phyloP scores from a whole-genome alignment of 371 early-diverging fungal species.

The Mycotypha africana region DNA sequence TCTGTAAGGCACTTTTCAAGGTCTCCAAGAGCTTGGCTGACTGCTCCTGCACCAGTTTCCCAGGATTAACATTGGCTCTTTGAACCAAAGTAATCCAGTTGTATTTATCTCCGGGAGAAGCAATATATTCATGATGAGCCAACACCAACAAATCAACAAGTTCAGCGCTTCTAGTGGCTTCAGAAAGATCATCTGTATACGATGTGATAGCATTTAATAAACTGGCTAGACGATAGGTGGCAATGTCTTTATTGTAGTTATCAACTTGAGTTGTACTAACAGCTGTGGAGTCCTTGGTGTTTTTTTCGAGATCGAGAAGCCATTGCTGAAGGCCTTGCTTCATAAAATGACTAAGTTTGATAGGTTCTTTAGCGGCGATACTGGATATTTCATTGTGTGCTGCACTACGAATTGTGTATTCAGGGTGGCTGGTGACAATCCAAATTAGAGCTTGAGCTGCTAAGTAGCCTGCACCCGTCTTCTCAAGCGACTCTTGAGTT shows the following conservation, averaged over 20 bases:
- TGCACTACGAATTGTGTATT: conserved; percentile 44
- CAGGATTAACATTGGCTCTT: conserved; percentile 70
- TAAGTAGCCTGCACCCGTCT: conserved; percentile 29
- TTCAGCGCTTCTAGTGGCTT: conserved; percentile 34
- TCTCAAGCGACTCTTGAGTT: conserved; percentile 22
- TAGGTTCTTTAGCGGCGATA: conserved; percentile 32
- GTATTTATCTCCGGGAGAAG: conserved; percentile 64
- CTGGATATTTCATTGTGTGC: conserved; percentile 42
- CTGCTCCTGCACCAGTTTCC: conserved; percentile 52
- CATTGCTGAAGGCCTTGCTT: conserved; percentile 48
- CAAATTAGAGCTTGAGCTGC: conserved; percentile 48
- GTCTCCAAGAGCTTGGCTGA: conserved; percentile 36
- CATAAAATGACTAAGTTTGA: conserved; percentile 34
- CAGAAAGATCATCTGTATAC: conserved; percentile 29
- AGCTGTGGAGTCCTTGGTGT: conserved; percentile 50
- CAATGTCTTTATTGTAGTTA: conserved; percentile 37
- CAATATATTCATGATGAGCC: conserved; percentile 70
- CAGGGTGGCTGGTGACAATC: conserved; percentile 47
- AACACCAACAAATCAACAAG: conserved; percentile 66
- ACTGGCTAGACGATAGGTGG: conserved; percentile 48
- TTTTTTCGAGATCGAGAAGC: conserved; percentile 48
- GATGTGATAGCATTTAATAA: conserved; percentile 64
- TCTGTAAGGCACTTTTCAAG: conserved; percentile 29
- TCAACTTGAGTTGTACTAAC: conserved; percentile 47
- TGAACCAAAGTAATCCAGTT: conserved; percentile 83